phyloP scores from a whole-genome alignment of 2,329 filamentous ascomycete genomes.

The Huntiella savannae region DNA sequence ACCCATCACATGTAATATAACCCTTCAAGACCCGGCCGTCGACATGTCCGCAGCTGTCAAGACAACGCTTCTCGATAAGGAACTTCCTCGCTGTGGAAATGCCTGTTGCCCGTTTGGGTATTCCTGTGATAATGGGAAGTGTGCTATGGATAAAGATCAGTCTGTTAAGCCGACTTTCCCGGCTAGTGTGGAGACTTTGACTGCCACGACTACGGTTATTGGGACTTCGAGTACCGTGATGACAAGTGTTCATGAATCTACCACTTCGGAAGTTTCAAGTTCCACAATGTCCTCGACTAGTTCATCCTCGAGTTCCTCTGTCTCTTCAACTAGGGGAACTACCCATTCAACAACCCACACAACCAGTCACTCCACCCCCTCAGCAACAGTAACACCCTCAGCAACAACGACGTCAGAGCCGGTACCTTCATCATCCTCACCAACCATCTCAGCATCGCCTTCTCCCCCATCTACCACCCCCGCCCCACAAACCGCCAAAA shows the following conservation, averaged over 20 bases:
- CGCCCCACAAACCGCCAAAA: constrained; percentile 22
- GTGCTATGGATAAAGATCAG: neutral
- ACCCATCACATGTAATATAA: constrained; percentile 45
- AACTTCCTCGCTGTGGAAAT: constrained; percentile 36
- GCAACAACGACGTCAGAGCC: constrained; percentile 10
- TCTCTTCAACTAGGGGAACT: constrained; percentile 12
- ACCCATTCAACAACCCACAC: constrained; percentile 12
- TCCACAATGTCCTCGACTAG: neutral
- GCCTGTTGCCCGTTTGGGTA: constrained; percentile 58
- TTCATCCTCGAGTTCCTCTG: neutral
- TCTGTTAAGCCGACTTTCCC: neutral
- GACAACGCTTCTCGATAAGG: constrained; percentile 39
- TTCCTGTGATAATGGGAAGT: constrained; percentile 28
- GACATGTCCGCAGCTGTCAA: constrained; percentile 43
- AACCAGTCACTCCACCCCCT: constrained; percentile 14
- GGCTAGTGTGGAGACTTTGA: neutral
- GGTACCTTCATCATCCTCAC: constrained; percentile 6
- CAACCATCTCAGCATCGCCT: neutral
- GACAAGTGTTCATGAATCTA: neutral
- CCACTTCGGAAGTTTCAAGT: neutral
- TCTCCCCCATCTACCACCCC: constrained; percentile 6
- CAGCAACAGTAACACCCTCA: constrained; percentile 13
- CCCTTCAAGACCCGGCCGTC: constrained; percentile 36
- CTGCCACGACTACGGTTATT: neutral
- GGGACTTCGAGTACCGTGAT: neutral